Base-by-base conservation (phyloP, 2,329 filamentous ascomycete genomes). In the Colletotrichum noveboracense region DNA sequence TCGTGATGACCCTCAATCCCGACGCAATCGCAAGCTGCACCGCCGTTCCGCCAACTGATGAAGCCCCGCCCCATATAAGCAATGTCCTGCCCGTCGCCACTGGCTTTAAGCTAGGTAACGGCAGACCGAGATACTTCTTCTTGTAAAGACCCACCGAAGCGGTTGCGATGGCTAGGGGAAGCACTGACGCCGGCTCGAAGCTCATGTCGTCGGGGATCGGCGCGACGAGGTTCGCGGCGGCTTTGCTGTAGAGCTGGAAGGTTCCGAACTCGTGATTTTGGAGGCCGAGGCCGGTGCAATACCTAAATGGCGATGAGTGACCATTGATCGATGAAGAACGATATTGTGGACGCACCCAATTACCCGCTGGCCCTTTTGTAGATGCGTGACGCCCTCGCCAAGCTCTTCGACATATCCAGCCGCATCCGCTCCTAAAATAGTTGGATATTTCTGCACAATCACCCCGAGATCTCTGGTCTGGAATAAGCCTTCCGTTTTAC, bases 31-130 rank as follows among this genome's bases (percentile, higher is more conserved):
- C 84, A 1, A 89, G 80, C 75, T 90, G 88, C 12, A 89, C 84
- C 0, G 85, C 86, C 36, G 84, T 85, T 43, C 84, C 84, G 3
- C 88, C 88, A 0, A 88, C 86, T 9, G 83, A 84, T 0, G 86
- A 86, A 5, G 87, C 85, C 0, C 89, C 90, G n/a, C 89, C 89
- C 87, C 88, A 91, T 38, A 84, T 74, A 0, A 75, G 52, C 18
- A 75, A 4, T 7, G 68, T 62, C 14, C 21, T 87, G 8, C 65
- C 65, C 1, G 71, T 74, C 3, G 74, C 30, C 9, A 76, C 28
- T 5, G 74, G 26, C 0, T 60, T 66, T 1, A 71, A 61, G 3
- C 13, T 43, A 1, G 78, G 77, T 2, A 77, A 43, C 1, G 66
- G 76, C 70, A 71, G n/a, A 7, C 36, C 80, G 5, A 78, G 65